phyloP scores from a whole-genome alignment of 805 yeast species.

The Starmera pachycereana region DNA sequence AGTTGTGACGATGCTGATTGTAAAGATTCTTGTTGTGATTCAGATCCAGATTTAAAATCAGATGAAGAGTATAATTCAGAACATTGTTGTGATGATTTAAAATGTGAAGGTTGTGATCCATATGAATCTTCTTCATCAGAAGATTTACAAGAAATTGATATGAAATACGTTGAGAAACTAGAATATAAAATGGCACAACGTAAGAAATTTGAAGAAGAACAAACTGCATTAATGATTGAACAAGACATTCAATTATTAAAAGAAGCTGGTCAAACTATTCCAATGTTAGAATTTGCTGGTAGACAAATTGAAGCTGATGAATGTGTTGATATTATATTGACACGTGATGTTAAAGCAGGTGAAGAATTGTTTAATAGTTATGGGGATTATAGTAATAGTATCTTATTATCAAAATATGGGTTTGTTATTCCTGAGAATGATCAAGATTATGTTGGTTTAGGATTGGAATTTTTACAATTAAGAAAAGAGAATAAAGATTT shows the following conservation, averaged over 20 bases:
- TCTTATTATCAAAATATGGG: conserved; percentile 68
- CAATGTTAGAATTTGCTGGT: conserved; percentile 8
- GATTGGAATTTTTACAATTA: conserved; percentile 33
- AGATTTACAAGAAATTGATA: conserved; percentile 14
- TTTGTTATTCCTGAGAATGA: conserved; percentile 48
- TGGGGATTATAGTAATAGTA: conserved; percentile 61
- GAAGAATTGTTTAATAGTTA: conserved; percentile 74
- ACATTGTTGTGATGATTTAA: conserved; percentile 8
- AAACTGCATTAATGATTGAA: conserved; percentile 8
- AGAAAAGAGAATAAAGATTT: conserved; percentile 22
- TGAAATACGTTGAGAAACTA: conserved; percentile 20
- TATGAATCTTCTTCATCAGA: conserved; percentile 11
- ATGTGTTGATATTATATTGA: conserved; percentile 63
- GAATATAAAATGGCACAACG: conserved; percentile 7
- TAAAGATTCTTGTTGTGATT: too few species aligned
- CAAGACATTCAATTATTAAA: conserved; percentile 8
- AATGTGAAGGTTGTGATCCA: conserved; percentile 11
- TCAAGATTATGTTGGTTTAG: conserved; percentile 49
- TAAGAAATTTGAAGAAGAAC: not conserved
- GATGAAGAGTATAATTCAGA: conserved; percentile 4
- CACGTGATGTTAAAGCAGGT: conserved; percentile 31
- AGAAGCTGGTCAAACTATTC: conserved; percentile 2
- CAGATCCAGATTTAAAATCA: conserved; percentile 1
- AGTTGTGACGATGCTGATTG: not conserved
- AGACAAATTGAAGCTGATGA: conserved; percentile 34